phyloP scores from a whole-genome alignment of 2,329 filamentous ascomycete species.

The Endothia cerciana region DNA sequence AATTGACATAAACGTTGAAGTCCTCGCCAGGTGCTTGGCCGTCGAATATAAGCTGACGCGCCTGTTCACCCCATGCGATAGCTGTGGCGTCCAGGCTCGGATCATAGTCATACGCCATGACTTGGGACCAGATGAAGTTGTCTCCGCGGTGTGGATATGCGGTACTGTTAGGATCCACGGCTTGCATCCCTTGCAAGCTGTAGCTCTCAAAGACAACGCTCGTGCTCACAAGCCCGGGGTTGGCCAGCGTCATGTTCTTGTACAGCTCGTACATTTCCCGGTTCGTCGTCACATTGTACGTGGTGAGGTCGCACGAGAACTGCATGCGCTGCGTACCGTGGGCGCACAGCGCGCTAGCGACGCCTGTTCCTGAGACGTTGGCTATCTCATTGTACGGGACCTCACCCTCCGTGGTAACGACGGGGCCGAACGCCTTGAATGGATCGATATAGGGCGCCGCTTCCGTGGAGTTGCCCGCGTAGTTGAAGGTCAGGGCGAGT shows the following conservation, averaged over 20 bases:
- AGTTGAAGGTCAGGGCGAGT: constrained; percentile 1
- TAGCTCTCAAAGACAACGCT: constrained; percentile 1
- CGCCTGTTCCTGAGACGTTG: neutral
- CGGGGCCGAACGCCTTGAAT: neutral
- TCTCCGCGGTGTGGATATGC: constrained; percentile 33
- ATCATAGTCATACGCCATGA: constrained; percentile 10
- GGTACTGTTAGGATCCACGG: constrained; percentile 28
- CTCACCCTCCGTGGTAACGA: neutral
- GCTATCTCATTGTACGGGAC: constrained; percentile 13
- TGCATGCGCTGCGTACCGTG: constrained; percentile 13
- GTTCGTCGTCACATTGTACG: constrained; percentile 8
- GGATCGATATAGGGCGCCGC: constrained; percentile 8
- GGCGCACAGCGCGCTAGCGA: constrained; percentile 11
- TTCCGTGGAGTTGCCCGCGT: constrained; percentile 36
- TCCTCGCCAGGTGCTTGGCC: constrained; percentile 35
- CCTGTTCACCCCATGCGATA: constrained; percentile 40
- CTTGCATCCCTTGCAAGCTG: constrained; percentile 38
- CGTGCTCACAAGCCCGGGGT: constrained; percentile 27
- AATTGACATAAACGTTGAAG: constrained; percentile 53
- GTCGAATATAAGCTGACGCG: constrained; percentile 43
- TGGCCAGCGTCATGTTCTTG: constrained; percentile 29
- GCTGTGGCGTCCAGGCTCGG: constrained; percentile 40
- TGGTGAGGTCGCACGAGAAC: constrained; percentile 1
- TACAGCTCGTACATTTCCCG: constrained; percentile 17
- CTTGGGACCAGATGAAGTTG: neutral